Conservation (phyloP, 495 filamentous ascomycete species). For the Aspergillus cavernicola region DNA sequence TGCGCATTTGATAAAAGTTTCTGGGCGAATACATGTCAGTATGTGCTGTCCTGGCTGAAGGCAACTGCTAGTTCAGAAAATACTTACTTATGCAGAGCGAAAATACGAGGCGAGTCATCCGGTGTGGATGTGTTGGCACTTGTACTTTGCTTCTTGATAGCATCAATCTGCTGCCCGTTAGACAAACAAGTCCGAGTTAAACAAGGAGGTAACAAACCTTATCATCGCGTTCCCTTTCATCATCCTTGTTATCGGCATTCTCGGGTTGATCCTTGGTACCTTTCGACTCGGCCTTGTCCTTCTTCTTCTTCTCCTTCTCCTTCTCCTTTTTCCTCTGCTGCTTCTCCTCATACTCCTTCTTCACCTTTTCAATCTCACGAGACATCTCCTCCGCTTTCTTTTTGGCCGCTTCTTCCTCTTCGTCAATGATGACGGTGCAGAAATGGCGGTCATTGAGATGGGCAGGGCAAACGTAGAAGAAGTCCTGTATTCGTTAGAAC, state of each 20-base stretch:
- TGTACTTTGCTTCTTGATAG: constrained; percentile 30
- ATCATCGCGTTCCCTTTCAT: constrained; percentile 57
- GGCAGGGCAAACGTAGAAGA: constrained; percentile 83
- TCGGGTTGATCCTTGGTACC: constrained; percentile 48
- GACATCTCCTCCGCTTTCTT: constrained; percentile 64
- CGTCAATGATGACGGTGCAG: constrained; percentile 73
- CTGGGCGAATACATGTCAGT: constrained; percentile 37
- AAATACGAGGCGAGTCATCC: constrained; percentile 65
- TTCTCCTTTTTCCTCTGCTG: constrained; percentile 41
- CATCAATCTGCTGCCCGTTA: constrained; percentile 29
- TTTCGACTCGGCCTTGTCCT: constrained; percentile 45
- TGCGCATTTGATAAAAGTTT: constrained; percentile 79
- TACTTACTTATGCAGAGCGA: constrained; percentile 76
- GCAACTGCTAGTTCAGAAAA: neutral
- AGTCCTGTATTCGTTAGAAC: constrained; percentile 57
- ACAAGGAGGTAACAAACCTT: constrained; percentile 32
- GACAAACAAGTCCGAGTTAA: neutral
- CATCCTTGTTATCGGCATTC: constrained; percentile 31
- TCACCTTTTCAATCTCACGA: constrained; percentile 72
- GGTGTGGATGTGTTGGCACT: constrained; percentile 18
- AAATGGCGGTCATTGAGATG: constrained; percentile 85
- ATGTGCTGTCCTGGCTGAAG: neutral
- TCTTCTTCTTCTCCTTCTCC: constrained; percentile 33
- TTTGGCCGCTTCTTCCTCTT: constrained; percentile 66
- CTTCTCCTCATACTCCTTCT: constrained; percentile 48